Evolutionary conservation across 805 yeast species (phyloP), one percentile per base, ranked within the genome.

Genomic region (Isabelozyma rhagii): DNA sequence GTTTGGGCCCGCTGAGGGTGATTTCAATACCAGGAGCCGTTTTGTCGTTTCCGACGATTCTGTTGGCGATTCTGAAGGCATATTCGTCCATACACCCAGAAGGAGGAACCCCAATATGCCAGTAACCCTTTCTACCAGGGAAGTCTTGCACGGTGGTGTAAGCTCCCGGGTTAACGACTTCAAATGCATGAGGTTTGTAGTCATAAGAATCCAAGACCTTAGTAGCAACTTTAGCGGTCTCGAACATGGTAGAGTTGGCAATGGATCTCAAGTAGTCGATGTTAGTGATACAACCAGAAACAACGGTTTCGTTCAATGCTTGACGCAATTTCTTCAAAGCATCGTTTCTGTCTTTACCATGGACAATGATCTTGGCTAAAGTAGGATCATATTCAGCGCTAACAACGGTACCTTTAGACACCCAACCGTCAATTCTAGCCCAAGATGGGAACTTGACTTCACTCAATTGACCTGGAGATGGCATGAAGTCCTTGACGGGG

Each of bases 51-150:
- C 97, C 98, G 43, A 93, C 98, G 61, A 89, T 83, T 63, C 87
- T 76, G 74, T 93, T 93, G 17, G 97, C 97, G 54, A 89, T 67
- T 60, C 97, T 79, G 75, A 92, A 92, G 4, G 97, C 84, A 61
- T 85, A 92, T 52, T 84, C 81, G 70, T 93, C 99, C 98, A 93
- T 94, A 51, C 98, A 97, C 43, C 99, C 99, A 40, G 97, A 89
- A 7, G 98, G 98, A 25, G 99, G 99, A 49, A 93, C 98, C 66
- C 99, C 99, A 58, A 87, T 80, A 63, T 87, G 83, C 96, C 96
- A 88, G 66, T 77, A 77, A n/a, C 90, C 86, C 48, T 77, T 76
- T 74, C 99, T 85, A 60, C 99, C 99, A 1, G 98, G 97, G 68
- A 84, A 94, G 69, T 94, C 99, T 73, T 93, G 99, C 45, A 93